phyloP scores from a whole-genome alignment of 2,329 filamentous ascomycete genomes.

The Epichloe coenophiala region DNA sequence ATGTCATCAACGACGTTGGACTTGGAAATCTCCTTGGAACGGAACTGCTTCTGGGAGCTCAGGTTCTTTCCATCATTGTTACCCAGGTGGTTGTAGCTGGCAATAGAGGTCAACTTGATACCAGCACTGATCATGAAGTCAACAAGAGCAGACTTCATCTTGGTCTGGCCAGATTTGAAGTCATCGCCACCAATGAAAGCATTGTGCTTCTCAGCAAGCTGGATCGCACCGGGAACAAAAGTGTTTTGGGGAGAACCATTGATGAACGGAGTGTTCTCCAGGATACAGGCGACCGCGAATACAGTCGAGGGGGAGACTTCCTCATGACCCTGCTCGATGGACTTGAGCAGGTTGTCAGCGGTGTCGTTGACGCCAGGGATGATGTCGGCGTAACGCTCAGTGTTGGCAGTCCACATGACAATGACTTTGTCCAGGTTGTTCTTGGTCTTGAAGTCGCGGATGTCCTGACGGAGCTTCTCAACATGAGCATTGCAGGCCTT shows the following conservation, averaged over 20 bases:
- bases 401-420: conserved; percentile 98
- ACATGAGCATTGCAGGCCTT: conserved; percentile 83
- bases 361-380: conserved; percentile 88
- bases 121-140: conserved; percentile 98
- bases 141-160: conserved; percentile 99
- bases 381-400: conserved; percentile 87
- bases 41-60: conserved; percentile 95
- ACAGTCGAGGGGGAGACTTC: conserved; percentile 93
- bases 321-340: conserved; percentile 74
- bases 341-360: conserved; percentile 78
- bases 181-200: conserved; percentile 96
- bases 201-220: conserved; percentile 73
- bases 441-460: conserved; percentile 80
- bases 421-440: conserved; percentile 90
- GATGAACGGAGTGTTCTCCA: conserved; percentile 88
- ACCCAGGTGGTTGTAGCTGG: conserved; percentile 97
- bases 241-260: conserved; percentile 98
- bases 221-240: conserved; percentile 84
- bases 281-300: conserved; percentile 87
- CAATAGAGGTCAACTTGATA: conserved; percentile 97
- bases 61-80: conserved; percentile 99
- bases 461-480: conserved; percentile 84
- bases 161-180: conserved; percentile 99
- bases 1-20: conserved; percentile 99
- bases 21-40: conserved; percentile 99